Percentiles rank a stretch among this genome's conserved stretches.
Conservation (phyloP, 345 rosid genomes). For the Excoecaria cochinchinensis region DNA sequence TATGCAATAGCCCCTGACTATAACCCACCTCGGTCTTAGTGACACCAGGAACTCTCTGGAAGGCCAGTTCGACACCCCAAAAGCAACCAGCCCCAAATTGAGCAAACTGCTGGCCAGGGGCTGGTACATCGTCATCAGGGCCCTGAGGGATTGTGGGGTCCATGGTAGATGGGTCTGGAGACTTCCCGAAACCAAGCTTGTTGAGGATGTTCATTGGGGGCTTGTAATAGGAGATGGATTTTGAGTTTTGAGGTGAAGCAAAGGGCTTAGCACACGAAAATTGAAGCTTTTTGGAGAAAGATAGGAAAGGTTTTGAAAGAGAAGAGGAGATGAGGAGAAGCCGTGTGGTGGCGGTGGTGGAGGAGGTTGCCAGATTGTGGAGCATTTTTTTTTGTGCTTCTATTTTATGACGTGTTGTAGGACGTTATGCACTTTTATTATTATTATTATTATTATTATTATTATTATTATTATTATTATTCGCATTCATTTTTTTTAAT, state of each 20-base stretch:
- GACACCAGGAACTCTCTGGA: conserved; percentile 83
- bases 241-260: conserved; percentile 9
- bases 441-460: not conserved
- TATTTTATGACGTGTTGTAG: not conserved
- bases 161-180: conserved; percentile 45
- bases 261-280: conserved; percentile 16
- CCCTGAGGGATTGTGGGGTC: conserved; percentile 70
- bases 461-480: not conserved
- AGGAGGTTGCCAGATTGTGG: conserved; percentile 3
- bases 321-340: conserved; percentile 16
- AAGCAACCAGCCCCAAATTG: conserved; percentile 97
- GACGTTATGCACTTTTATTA: not conserved
- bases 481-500: not conserved
- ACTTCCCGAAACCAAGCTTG: conserved; percentile 70
- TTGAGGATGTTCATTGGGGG: conserved; percentile 84
- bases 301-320: conserved; percentile 8
- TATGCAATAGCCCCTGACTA: conserved; percentile 55
- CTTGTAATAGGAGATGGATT: conserved; percentile 24
- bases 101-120: conserved; percentile 69
- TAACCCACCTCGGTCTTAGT: conserved; percentile 88
- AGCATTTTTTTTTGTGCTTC: conserved; percentile 12
- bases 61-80: conserved; percentile 91
- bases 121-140: conserved; percentile 67
- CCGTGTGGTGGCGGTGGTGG: conserved; percentile 9
- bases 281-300: conserved; percentile 15